These are phyloP conservation scores for Diospyros kaki DNA, from an alignment of 148 eudicot species.

Conservation along the genomic window DNA sequence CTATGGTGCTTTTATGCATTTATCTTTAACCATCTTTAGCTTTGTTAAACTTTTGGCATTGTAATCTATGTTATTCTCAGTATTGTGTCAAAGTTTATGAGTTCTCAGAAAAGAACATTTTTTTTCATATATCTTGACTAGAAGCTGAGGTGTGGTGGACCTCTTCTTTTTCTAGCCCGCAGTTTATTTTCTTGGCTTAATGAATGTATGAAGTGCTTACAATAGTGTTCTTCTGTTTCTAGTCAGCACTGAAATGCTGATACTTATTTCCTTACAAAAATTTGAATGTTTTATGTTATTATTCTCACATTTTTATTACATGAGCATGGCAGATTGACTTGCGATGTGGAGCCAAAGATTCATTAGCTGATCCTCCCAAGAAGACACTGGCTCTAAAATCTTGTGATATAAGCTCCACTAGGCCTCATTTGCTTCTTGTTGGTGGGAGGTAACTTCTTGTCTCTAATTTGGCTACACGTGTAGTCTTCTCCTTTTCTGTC, in stretches of 20 bases:
- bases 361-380: slow-evolving; percentile 86
- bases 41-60: neutral
- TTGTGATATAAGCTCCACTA: slow-evolving; percentile 74
- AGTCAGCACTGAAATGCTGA: neutral
- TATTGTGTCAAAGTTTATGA: neutral
- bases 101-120: neutral
- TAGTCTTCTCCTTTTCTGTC: neutral
- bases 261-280: neutral
- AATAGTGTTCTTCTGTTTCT: neutral
- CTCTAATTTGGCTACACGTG: neutral
- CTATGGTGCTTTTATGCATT: neutral
- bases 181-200: neutral
- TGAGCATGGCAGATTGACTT: slow-evolving; percentile 76
- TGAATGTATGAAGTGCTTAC: neutral
- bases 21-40: slow-evolving; percentile 2
- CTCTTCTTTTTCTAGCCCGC: neutral
- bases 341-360: slow-evolving; percentile 80
- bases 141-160: neutral
- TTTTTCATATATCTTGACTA: neutral
- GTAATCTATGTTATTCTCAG: neutral
- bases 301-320: slow-evolving; percentile 34
- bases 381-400: slow-evolving; percentile 72
- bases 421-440: slow-evolving; percentile 94
- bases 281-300: slow-evolving; percentile 8
- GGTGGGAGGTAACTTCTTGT: slow-evolving; percentile 74